Base-by-base conservation (phyloP, 306 rosid genomes). In the Vachellia pachyceras region DNA sequence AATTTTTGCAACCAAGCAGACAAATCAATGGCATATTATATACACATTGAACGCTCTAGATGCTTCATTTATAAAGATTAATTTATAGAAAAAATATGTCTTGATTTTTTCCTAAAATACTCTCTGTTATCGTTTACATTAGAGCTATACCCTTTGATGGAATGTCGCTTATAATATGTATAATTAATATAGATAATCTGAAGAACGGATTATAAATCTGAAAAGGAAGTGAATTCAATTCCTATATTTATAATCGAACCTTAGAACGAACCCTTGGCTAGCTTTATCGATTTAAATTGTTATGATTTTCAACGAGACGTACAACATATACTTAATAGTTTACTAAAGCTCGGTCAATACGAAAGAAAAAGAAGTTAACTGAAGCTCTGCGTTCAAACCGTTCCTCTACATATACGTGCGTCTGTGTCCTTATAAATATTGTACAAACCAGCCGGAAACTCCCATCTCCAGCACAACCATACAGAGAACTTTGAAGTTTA, bases 391-490 rank as follows among this genome's bases (percentile, higher is more conserved):
- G 33, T 61, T 54, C 64, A 41, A 29, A 12, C 22, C 71, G 14
- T 37, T 67, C 49, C 72, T 17, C 72, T 61, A 13, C 6, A 5
- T 61, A 61, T 12, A 61, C 6, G 1, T 39, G 46, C 3, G 25
- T 37, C 15, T n/a, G 4, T 17, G 23, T 66, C 25, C 25, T 66
- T 77, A 80, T 84, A 72, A 80, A 80, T 17, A 10, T 29, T 11
- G 44, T 40, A 6, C 7, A 40, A 40, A 7, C 20, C 1, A 7
- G 0, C 25, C 29, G 45, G 29, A 37, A 0, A 63, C 22, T 33
- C 22, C 7, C 23, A 22, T 23, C 44, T 35, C 22, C 5, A 75
- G 0, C 36, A 79, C 23, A 17, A 36, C 13, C 79, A 79, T 60
- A 84, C 5, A 15, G 0, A 10, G 0, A 10, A 18, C 15, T 25